phyloP scores from a whole-genome alignment of 768 basidiomycete species.

The Suillus decipiens region DNA sequence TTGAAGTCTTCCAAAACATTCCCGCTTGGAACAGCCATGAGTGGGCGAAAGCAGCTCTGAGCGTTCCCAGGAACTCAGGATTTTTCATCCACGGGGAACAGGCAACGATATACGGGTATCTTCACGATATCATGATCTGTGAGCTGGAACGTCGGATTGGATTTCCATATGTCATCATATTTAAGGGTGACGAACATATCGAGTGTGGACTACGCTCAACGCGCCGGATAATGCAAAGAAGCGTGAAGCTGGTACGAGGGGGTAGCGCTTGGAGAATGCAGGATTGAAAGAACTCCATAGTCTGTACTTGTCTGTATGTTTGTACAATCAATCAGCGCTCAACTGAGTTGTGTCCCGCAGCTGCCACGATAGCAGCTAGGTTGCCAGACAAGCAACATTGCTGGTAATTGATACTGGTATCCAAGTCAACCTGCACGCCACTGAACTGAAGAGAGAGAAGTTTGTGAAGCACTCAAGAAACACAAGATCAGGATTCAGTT shows the following conservation, averaged over 20 bases:
- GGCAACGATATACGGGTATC: neutral
- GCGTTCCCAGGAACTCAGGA: neutral
- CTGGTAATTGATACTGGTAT: too few relatives aligned
- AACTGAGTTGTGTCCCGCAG: neutral
- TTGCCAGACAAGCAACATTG: conserved; percentile 5
- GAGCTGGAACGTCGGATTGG: neutral
- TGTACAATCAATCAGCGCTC: neutral
- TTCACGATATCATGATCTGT: neutral
- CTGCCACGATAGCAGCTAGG: too few relatives aligned
- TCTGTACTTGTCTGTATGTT: neutral
- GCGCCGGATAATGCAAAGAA: too few relatives aligned
- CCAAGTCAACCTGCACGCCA: too few relatives aligned
- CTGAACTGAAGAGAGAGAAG: too few relatives aligned
- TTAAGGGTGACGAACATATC: neutral
- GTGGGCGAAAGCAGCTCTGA: neutral
- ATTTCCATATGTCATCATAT: neutral
- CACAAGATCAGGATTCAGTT: too few relatives aligned
- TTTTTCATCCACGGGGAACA: neutral
- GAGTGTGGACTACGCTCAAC: neutral
- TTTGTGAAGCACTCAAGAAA: too few relatives aligned
- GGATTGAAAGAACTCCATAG: neutral
- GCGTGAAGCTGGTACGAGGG: too few relatives aligned
- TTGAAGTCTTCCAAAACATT: neutral
- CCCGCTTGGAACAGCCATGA: neutral
- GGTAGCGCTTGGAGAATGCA: too few relatives aligned